phyloP scores from a whole-genome alignment of 1,284 basidiomycete species.

The Rhodotorula sp. region DNA sequence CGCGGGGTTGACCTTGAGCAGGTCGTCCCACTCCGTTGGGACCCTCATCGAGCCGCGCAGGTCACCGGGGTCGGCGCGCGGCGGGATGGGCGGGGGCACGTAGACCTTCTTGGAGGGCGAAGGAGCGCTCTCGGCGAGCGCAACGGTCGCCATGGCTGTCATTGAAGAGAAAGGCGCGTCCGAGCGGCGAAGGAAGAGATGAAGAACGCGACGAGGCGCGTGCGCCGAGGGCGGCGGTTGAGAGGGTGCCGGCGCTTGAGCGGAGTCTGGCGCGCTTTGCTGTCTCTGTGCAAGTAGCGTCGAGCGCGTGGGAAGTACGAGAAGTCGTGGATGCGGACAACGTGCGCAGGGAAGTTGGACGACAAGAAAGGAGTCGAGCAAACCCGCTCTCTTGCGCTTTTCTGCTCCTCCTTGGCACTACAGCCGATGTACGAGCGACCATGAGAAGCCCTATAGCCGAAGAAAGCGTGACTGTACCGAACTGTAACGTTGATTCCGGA shows the following conservation, averaged over 20 bases:
- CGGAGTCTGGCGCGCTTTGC: too few species aligned
- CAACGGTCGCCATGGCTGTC: not conserved
- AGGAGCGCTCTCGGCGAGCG: not conserved
- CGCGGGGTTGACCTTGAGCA: slow-evolving; percentile 4
- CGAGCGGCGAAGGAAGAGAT: not conserved
- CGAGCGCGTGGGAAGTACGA: too few species aligned
- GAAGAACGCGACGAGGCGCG: not conserved
- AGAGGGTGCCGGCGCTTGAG: not conserved
- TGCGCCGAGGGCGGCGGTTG: not conserved
- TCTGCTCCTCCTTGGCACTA: too few species aligned
- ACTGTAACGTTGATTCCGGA: too few species aligned
- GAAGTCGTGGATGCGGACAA: too few species aligned
- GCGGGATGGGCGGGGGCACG: not conserved
- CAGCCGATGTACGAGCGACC: too few species aligned
- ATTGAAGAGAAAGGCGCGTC: not conserved
- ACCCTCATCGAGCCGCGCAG: slow-evolving; percentile 23
- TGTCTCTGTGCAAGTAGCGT: too few species aligned
- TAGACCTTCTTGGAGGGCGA: slow-evolving; percentile 27
- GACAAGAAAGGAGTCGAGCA: not conserved
- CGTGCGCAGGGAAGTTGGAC: too few species aligned
- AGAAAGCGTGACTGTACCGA: too few species aligned
- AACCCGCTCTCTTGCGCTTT: too few species aligned
- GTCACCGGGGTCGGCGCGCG: slow-evolving; percentile 3
- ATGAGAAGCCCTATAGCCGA: too few species aligned
- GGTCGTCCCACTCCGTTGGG: not conserved